Evolutionary conservation across 768 basidiomycete species (phyloP).

Genomic region (Coprinellus micaceus): DNA sequence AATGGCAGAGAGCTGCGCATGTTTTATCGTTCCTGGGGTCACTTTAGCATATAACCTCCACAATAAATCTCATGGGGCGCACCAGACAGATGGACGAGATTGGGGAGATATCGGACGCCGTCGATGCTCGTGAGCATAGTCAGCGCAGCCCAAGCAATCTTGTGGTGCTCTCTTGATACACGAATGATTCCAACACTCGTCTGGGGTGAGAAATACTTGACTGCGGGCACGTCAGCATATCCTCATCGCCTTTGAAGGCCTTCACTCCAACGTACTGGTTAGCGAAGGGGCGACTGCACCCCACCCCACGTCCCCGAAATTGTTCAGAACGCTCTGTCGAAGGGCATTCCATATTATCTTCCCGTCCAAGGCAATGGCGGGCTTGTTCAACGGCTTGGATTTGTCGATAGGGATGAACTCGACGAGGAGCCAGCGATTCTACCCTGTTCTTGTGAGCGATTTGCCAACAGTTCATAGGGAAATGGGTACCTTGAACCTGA

Average conservation of each 20-base stretch:
- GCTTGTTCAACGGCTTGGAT: slow-evolving; percentile 9
- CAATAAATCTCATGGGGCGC: slow-evolving; percentile 19
- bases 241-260: too few relatives aligned
- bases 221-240: slow-evolving; percentile 43
- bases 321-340: slow-evolving; percentile 60
- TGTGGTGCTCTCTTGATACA: slow-evolving; percentile 77
- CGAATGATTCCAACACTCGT: slow-evolving; percentile 85
- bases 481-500: slow-evolving; percentile 59
- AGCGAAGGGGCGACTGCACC: slow-evolving; percentile 72
- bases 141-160: slow-evolving; percentile 74
- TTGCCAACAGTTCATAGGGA: background rate
- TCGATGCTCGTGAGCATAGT: slow-evolving; percentile 67
- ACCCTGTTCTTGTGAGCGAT: slow-evolving; percentile 10
- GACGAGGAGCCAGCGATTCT: slow-evolving; percentile 89
- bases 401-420: slow-evolving; percentile 60
- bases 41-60: too few relatives aligned
- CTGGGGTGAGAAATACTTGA: slow-evolving; percentile 84
- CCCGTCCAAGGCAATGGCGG: slow-evolving; percentile 38
- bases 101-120: slow-evolving; percentile 57
- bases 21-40: slow-evolving; percentile 78
- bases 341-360: slow-evolving; percentile 68
- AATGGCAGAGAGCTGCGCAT: slow-evolving; percentile 75
- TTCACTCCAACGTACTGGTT: slow-evolving; percentile 65
- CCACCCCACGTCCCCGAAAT: slow-evolving; percentile 88
- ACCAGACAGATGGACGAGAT: slow-evolving; percentile 83